Evolutionary conservation across 1,284 basidiomycete species (phyloP), one percentile per base, ranked within the genome.

Genomic region (Trichosporon sp.): DNA sequence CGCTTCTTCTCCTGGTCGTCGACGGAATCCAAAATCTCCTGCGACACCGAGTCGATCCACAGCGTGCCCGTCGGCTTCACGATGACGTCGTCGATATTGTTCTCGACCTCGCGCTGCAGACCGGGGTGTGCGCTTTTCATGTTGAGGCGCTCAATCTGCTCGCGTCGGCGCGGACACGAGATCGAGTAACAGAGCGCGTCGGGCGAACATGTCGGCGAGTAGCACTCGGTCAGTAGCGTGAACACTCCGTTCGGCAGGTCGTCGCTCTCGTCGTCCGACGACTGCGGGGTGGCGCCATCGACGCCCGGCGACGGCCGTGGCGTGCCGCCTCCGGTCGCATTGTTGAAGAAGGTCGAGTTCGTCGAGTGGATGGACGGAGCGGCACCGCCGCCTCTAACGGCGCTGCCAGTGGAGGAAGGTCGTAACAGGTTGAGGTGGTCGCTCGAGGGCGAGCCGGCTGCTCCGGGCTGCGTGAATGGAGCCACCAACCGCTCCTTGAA

Each of bases 181-280:
- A 98, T 98, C 76, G 92, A 94, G 84, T 99, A 99, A 85, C 97
- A 99, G 16, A 98, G 85, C 73, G 89, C 89, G 79, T 98, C 95
- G 69, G 92, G 88, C 46, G 94, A 93, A 85, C 97, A 99, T 32
- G 97, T 99, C 16, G 97, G 95, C 59, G 94, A 97, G 86, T 99
- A 99, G 84, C 97, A 99, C 81, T 97, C 94, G 1, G 96, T 97
- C 71, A 99, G 87, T 43, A 98, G 88, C 0, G 96, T 99, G 83
- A 99, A 99, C 16, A 99, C 96, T 61, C 97, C 97, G 0, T 92
- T 91, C 0, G 97, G 97, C 70, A 98, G 85, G 21, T 91, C 89
- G n/a, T 83, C 82, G 40, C 81, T 81, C 0, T 88, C 74, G 11
- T 81, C 80, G 21, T 82, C 86, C 7, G 59, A 35, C 16, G 31